Evolutionary conservation across 2,329 filamentous ascomycete genomes (phyloP).

Genomic region (Aspergillus awamori): DNA sequence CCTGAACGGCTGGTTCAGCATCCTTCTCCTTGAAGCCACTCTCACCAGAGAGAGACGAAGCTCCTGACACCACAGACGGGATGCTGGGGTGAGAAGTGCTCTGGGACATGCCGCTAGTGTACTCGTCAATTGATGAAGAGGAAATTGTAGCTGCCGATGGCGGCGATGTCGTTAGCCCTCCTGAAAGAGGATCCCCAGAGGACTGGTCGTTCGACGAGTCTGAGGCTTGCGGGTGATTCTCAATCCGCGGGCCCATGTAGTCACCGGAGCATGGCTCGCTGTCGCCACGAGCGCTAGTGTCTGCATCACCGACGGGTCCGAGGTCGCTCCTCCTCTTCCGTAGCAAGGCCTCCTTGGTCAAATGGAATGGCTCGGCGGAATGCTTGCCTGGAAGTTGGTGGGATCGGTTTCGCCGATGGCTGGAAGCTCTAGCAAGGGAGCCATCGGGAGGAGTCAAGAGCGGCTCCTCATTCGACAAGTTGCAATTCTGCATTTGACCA

Average conservation of each 20-base stretch:
- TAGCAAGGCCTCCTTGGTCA: constrained; percentile 39
- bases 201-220: constrained; percentile 18
- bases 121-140: constrained; percentile 50
- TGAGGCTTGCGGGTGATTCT: constrained; percentile 19
- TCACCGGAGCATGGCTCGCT: constrained; percentile 29
- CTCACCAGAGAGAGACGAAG: constrained; percentile 50
- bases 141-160: constrained; percentile 51
- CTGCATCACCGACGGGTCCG: constrained; percentile 23
- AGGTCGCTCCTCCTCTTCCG: constrained; percentile 35
- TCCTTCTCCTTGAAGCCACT: constrained; percentile 35
- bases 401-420: constrained; percentile 41
- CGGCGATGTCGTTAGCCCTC: constrained; percentile 38
- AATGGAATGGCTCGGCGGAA: constrained; percentile 38
- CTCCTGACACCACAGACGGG: constrained; percentile 49
- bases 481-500: constrained; percentile 46
- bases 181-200: constrained; percentile 23
- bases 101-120: constrained; percentile 51
- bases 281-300: constrained; percentile 24
- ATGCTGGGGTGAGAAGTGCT: constrained; percentile 53
- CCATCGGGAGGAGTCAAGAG: constrained; percentile 16
- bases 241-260: constrained; percentile 23
- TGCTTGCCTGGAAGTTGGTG: constrained; percentile 37
- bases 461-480: constrained; percentile 33
- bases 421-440: constrained; percentile 16
- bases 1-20: constrained; percentile 25